A percentile compares a stretch with the other conserved stretches of the same genome.
Conservation (phyloP, 305 asterid species). For the Caryopteris hybrid region DNA sequence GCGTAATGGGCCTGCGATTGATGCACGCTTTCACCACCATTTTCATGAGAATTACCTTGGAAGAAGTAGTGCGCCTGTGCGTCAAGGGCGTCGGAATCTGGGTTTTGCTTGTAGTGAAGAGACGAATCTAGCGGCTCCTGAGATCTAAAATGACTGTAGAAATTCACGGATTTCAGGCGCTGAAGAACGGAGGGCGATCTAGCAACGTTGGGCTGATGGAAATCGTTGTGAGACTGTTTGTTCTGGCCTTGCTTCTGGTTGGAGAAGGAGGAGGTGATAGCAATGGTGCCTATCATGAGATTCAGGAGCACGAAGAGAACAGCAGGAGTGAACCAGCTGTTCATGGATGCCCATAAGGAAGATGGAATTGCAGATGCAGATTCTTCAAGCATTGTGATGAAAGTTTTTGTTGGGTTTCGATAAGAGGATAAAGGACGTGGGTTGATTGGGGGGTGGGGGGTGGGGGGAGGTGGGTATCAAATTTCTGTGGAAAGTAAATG, state of each 20-base stretch:
- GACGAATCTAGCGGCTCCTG: conserved; percentile 22
- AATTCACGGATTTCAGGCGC: conserved; percentile 52
- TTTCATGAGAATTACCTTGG: conserved; percentile 19
- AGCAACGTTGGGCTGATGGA: conserved; percentile 12
- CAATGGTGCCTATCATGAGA: conserved; percentile 70
- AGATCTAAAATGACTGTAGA: conserved; percentile 33
- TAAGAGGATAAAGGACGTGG: conserved; percentile 7
- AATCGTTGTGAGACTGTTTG: background rate
- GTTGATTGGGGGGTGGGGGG: background rate
- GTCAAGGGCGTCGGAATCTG: conserved; percentile 23
- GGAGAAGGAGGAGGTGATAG: conserved; percentile 45
- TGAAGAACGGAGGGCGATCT: conserved; percentile 62
- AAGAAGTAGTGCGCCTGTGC: conserved; percentile 26
- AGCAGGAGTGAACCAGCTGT: conserved; percentile 90
- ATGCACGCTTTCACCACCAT: conserved; percentile 17
- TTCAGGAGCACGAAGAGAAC: conserved; percentile 78
- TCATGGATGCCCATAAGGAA: conserved; percentile 74
- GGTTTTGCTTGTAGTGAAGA: conserved; percentile 14
- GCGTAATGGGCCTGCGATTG: conserved; percentile 19
- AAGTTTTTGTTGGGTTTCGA: background rate
- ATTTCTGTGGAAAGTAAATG: background rate
- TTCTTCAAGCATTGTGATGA: conserved; percentile 50
- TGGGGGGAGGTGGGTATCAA: background rate
- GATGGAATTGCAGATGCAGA: conserved; percentile 55
- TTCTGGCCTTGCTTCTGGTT: conserved; percentile 23